These are phyloP conservation scores for Xylariaceae sp. DNA, from an alignment of 2,329 filamentous ascomycete genomes.

Conservation along the genomic window DNA sequence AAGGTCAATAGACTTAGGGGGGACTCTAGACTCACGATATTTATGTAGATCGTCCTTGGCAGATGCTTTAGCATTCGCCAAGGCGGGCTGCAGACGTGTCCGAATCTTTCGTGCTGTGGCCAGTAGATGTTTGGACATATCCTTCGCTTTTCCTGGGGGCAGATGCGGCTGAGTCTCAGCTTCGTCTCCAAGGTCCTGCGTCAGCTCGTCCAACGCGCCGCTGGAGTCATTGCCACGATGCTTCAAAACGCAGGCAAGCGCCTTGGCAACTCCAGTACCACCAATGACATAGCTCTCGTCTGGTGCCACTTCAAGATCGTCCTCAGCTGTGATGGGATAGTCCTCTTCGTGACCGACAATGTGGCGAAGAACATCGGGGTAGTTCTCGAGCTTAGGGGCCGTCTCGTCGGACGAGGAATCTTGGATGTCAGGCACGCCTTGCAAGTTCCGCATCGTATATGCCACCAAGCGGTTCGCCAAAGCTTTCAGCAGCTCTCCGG, in stretches of 20 bases:
- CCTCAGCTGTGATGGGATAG: constrained; percentile 41
- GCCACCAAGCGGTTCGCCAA: constrained; percentile 92
- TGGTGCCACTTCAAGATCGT: constrained; percentile 63
- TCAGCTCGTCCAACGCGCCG: constrained; percentile 47
- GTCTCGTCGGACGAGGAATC: constrained; percentile 32
- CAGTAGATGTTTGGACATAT: constrained; percentile 88
- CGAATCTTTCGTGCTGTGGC: constrained; percentile 86
- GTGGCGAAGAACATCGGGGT: constrained; percentile 77
- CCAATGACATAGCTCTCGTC: constrained; percentile 96
- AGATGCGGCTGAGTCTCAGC: constrained; percentile 41
- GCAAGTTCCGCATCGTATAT: constrained; percentile 89
- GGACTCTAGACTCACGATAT: constrained; percentile 56
- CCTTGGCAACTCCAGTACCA: constrained; percentile 91
- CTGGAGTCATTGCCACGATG: constrained; percentile 66
- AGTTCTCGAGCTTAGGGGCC: constrained; percentile 41
- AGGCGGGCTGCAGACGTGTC: constrained; percentile 72
- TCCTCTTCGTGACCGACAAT: constrained; percentile 67
- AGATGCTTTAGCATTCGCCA: constrained; percentile 66
- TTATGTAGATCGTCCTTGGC: constrained; percentile 63
- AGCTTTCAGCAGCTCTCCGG: constrained; percentile 87
- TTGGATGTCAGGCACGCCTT: constrained; percentile 56
- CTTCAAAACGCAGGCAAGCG: constrained; percentile 81
- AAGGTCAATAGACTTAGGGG: not conserved
- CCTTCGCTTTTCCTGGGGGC: constrained; percentile 64
- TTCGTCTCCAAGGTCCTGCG: constrained; percentile 48